These are phyloP conservation scores for Mycena pura DNA, from an alignment of 768 basidiomycete species.

Conservation along the genomic window DNA sequence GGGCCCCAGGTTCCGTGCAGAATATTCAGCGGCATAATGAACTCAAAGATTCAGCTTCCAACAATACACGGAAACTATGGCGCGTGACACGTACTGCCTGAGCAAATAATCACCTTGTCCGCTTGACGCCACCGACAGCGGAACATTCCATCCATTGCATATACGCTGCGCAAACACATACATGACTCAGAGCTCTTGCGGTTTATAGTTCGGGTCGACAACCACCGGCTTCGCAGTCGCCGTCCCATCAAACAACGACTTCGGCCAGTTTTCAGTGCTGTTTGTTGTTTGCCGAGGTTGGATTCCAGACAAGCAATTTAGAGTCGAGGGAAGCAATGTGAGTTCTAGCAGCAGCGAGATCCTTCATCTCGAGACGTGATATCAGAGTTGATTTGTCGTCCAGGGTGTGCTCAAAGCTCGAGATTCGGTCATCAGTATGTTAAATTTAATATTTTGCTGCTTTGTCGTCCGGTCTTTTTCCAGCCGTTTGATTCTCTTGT, in stretches of 20 bases:
- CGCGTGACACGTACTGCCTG: too few species aligned
- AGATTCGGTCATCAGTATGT: background rate
- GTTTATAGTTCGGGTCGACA: conserved; percentile 23
- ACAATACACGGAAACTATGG: too few species aligned
- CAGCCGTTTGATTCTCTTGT: background rate
- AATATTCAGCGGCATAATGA: too few species aligned
- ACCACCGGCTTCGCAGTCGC: conserved; percentile 44
- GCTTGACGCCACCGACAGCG: too few species aligned
- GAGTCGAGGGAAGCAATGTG: background rate
- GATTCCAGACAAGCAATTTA: too few species aligned
- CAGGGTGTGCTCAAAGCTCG: background rate
- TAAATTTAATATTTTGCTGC: too few species aligned
- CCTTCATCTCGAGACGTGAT: background rate
- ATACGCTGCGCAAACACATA: too few species aligned
- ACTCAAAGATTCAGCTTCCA: too few species aligned
- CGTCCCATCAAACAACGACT: conserved; percentile 41
- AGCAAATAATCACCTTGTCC: too few species aligned
- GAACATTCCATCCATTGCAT: too few species aligned
- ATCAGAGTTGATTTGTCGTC: background rate
- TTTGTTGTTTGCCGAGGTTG: too few species aligned
- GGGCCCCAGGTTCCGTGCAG: too few species aligned
- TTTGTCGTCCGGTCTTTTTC: background rate
- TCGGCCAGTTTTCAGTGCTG: conserved; percentile 39
- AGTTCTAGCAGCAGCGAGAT: background rate
- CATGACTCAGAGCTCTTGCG: conserved; percentile 40